These are phyloP conservation scores for Trypanosoma vivax DNA, from an alignment of 208 protist genomes.

Conservation along the genomic window DNA sequence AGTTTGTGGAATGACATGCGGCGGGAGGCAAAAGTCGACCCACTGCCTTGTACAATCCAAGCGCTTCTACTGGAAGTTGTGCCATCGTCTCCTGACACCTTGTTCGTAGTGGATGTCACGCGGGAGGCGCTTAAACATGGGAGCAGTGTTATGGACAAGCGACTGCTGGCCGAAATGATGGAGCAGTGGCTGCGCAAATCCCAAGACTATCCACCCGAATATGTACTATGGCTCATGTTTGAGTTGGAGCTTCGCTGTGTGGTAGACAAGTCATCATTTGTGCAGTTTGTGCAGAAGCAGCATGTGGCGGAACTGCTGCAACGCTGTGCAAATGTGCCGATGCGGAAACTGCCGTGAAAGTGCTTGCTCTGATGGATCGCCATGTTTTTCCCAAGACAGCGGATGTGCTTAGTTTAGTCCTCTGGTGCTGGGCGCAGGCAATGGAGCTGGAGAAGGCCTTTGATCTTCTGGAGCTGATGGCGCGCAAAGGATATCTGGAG, in stretches of 20 bases:
- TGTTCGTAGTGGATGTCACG: slow-evolving; percentile 64
- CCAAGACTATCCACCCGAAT: slow-evolving; percentile 64
- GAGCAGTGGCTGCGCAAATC: slow-evolving; percentile 44
- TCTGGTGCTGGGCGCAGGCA: slow-evolving; percentile 71
- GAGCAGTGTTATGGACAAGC: slow-evolving; percentile 58
- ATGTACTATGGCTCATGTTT: slow-evolving; percentile 74
- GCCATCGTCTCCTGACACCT: slow-evolving; percentile 34
- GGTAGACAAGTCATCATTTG: slow-evolving; percentile 66
- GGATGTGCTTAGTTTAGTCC: slow-evolving; percentile 63
- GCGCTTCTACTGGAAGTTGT: slow-evolving; percentile 60
- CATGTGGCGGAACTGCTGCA: slow-evolving; percentile 69
- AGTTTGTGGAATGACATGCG: slow-evolving; percentile 67
- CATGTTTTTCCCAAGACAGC: slow-evolving; percentile 67
- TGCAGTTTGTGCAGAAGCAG: slow-evolving; percentile 65
- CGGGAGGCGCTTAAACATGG: slow-evolving; percentile 49
- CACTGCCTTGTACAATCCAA: slow-evolving; percentile 62
- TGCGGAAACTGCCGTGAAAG: slow-evolving; percentile 48
- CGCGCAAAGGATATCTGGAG: slow-evolving; percentile 71
- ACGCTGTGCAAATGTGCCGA: slow-evolving; percentile 69
- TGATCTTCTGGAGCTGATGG: slow-evolving; percentile 75
- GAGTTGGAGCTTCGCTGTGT: slow-evolving; percentile 81
- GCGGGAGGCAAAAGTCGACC: slow-evolving; percentile 26
- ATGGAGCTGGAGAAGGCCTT: slow-evolving; percentile 64
- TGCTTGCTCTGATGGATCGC: slow-evolving; percentile 79
- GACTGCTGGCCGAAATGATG: slow-evolving; percentile 49